Conservation (phyloP, 1,284 basidiomycete species). For the Papiliotrema flavescens region DNA sequence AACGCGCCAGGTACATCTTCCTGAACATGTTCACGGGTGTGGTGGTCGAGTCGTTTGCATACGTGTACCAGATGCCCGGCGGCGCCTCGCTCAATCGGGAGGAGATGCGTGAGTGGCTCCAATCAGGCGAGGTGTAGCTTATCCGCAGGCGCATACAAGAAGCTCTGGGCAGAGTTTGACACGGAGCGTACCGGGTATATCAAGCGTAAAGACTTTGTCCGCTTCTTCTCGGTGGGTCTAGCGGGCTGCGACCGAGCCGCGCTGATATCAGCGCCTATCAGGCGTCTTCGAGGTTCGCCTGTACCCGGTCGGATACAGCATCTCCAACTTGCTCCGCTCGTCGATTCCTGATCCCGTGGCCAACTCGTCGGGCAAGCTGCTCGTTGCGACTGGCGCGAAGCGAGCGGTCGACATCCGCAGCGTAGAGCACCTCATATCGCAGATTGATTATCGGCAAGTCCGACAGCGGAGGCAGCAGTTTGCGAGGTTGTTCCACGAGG, state of each 20-base stretch:
- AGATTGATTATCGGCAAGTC: conserved; percentile 64
- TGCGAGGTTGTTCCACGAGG: conserved; percentile 78
- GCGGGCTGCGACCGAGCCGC: not conserved
- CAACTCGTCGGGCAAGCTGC: conserved; percentile 17
- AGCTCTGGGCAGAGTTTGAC: conserved; percentile 84
- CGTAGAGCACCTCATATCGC: conserved; percentile 59
- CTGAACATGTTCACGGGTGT: conserved; percentile 94
- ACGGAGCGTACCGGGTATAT: conserved; percentile 75
- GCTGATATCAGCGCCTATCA: conserved; percentile 23
- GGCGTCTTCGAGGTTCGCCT: conserved; percentile 76
- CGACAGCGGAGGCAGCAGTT: conserved; percentile 66
- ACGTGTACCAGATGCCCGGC: conserved; percentile 82
- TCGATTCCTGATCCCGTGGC: conserved; percentile 29
- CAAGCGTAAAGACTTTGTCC: conserved; percentile 64
- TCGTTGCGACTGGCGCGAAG: conserved; percentile 35
- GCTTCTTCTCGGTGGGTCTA: conserved; percentile 72
- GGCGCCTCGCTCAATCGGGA: conserved; percentile 79
- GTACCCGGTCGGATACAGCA: conserved; percentile 66
- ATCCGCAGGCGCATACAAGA: conserved; percentile 75
- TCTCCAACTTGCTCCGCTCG: conserved; percentile 56
- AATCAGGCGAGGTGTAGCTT: too few species aligned
- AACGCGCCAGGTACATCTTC: conserved; percentile 72
- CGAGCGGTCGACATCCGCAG: conserved; percentile 63
- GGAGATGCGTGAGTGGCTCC: conserved; percentile 63
- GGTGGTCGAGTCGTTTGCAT: conserved; percentile 94